Evolutionary conservation across 2,329 filamentous ascomycete genomes (phyloP), one percentile per base, ranked within the genome.

Genomic region (Triangularia setosa): DNA sequence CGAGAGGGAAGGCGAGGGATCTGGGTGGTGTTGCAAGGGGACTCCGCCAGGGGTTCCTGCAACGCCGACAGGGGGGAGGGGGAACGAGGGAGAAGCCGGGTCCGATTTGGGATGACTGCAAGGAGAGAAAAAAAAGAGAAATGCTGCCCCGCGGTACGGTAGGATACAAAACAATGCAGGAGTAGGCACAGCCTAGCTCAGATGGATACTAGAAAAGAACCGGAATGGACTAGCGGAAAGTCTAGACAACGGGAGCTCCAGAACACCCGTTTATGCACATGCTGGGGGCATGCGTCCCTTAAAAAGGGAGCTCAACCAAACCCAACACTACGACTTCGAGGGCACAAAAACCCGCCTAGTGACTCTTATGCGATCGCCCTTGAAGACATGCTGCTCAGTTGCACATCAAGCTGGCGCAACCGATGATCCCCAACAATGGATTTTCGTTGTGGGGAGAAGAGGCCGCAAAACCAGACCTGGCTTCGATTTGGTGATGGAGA

Each of bases 171-270:
- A 64, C 53, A 21, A 67, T 28, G 59, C 65, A 56, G 56, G 61
- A 68, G 65, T 60, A 67, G 65, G 65, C 65, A 65, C 65, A 64
- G 65, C 67, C 65, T 25, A 60, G 67, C 64, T 67, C 44, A 21
- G 53, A 60, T 23, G 56, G 53, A 58, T 44, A n/a, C n/a, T n/a
- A 18, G 21, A 44, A 28, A 27, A 53, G 59, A 30, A 58, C 27
- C 58, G 63, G 58, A 54, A 24, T 23, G 52, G 58, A 35, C 58
- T 54, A 48, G 58, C 33, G 48, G 40, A 53, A 21, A 23, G 33
- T 3, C n/a, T 23, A 18, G 40, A 18, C n/a, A 54, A 64, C 48
- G 33, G 54, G 57, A 57, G 28, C 24, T 62, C 52, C 35, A 62
- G 58, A 53, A 55, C 30, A 62, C 60, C 62, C 40, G 62, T 65